These are phyloP conservation scores for Poa annua DNA, from an alignment of 176 grass and related monocot genomes.

Conservation along the genomic window DNA sequence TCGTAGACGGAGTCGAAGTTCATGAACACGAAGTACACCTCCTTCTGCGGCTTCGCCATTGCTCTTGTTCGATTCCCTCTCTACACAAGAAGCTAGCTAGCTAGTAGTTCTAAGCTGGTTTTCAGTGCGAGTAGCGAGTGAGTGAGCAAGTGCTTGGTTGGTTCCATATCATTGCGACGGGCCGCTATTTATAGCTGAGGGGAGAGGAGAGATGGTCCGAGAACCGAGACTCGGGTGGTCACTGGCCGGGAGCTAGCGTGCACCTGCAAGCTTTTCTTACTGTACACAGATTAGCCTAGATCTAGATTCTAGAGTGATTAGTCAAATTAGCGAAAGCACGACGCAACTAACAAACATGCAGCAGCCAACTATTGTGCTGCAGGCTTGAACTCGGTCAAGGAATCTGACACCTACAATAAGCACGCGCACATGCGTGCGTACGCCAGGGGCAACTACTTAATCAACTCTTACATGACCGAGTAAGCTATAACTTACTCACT, in stretches of 20 bases:
- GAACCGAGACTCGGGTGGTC: background rate
- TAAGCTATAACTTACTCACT: background rate
- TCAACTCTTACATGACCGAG: background rate
- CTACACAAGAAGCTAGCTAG: background rate
- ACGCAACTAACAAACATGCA: slow-evolving; percentile 27
- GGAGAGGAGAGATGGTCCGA: background rate
- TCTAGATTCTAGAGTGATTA: slow-evolving; percentile 58
- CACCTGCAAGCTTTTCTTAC: slow-evolving; percentile 18
- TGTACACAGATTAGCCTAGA: slow-evolving; percentile 56
- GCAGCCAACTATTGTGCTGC: slow-evolving; percentile 4
- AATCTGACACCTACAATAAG: slow-evolving; percentile 49
- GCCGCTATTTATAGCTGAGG: slow-evolving; percentile 52
- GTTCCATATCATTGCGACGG: slow-evolving; percentile 39
- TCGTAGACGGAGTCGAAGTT: slow-evolving; percentile 95
- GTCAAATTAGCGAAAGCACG: slow-evolving; percentile 18
- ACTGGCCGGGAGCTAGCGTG: background rate
- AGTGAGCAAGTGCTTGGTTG: slow-evolving; percentile 34
- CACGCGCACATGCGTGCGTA: slow-evolving; percentile 37
- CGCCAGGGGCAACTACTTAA: background rate
- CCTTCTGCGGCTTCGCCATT: slow-evolving; percentile 70
- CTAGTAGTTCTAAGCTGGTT: background rate
- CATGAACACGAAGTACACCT: slow-evolving; percentile 99
- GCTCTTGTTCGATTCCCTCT: background rate
- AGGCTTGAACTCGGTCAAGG: slow-evolving; percentile 51
- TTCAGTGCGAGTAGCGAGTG: background rate